Conservation (phyloP, 2,329 filamentous ascomycete genomes). For the Alternaria sp. region DNA sequence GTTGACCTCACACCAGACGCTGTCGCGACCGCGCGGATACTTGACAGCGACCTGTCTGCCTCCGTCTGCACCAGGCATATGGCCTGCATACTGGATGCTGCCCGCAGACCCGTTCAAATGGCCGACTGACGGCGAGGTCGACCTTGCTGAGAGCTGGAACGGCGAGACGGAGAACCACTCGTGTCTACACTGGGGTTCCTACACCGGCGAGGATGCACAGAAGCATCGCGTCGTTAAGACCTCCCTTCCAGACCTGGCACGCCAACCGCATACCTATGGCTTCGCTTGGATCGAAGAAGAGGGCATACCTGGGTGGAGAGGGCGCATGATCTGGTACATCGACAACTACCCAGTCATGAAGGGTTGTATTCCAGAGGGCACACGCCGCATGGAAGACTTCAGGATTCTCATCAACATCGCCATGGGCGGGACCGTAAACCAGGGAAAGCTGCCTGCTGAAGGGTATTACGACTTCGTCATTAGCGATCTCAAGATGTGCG, state of each 20-base stretch:
- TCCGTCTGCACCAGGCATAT: constrained; percentile 63
- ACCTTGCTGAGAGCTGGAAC: constrained; percentile 69
- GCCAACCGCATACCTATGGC: constrained; percentile 59
- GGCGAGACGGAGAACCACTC: constrained; percentile 62
- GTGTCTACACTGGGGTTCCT: constrained; percentile 67
- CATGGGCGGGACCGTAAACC: constrained; percentile 67
- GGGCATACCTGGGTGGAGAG: constrained; percentile 49
- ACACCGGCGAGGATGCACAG: constrained; percentile 59
- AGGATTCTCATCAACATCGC: constrained; percentile 66
- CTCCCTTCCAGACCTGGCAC: constrained; percentile 56
- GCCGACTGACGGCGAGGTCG: constrained; percentile 66
- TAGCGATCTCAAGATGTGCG: constrained; percentile 59
- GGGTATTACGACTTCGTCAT: constrained; percentile 65
- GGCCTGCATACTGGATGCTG: constrained; percentile 69
- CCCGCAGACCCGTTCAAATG: constrained; percentile 65
- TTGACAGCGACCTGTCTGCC: constrained; percentile 60
- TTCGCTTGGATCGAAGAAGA: constrained; percentile 63
- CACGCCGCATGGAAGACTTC: constrained; percentile 63
- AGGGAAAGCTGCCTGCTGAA: constrained; percentile 58
- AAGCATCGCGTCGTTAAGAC: constrained; percentile 65
- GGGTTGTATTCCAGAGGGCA: constrained; percentile 59
- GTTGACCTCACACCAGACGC: constrained; percentile 60
- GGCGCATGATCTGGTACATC: constrained; percentile 65
- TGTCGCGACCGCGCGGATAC: constrained; percentile 60
- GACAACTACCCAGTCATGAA: constrained; percentile 66